phyloP scores from a whole-genome alignment of 805 yeast species.

The Candida ascalaphidarum region DNA sequence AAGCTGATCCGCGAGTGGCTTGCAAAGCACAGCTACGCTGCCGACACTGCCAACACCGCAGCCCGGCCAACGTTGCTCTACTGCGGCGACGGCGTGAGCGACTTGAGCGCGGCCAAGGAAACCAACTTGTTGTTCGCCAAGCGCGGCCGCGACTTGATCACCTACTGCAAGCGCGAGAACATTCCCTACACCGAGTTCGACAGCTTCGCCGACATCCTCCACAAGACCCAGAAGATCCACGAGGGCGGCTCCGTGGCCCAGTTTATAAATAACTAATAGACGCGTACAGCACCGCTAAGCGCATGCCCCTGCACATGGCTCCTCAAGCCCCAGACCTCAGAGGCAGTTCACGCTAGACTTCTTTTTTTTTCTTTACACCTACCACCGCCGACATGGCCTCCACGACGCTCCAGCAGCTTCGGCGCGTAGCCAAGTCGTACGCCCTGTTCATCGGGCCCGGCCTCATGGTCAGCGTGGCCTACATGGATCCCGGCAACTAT shows the following conservation, averaged over 20 bases:
- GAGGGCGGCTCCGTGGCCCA: conserved; percentile 11
- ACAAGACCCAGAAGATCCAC: conserved; percentile 48
- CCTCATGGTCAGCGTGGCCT: conserved; percentile 39
- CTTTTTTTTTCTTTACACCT: no score
- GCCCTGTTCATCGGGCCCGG: conserved; percentile 40
- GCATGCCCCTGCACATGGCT: no score
- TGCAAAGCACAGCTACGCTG: conserved; percentile 16
- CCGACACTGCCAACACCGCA: conserved; percentile 8
- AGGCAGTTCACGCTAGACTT: no score
- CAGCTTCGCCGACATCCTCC: conserved; percentile 64
- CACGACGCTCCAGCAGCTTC: no score
- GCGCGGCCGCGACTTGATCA: conserved; percentile 82
- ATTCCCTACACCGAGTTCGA: conserved; percentile 83
- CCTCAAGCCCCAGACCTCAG: no score
- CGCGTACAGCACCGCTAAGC: no score
- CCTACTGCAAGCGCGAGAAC: conserved; percentile 69
- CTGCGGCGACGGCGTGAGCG: conserved; percentile 98
- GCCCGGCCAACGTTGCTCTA: conserved; percentile 74
- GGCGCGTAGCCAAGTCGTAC: no score
- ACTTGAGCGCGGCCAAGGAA: conserved; percentile 89
- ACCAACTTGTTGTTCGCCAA: conserved; percentile 92
- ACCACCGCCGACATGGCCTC: no score
- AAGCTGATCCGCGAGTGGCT: conserved; percentile 56
- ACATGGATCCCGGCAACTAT: conserved; percentile 48
- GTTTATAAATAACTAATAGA: conserved; percentile 11